These are phyloP conservation scores for Kandelia obovata DNA, from an alignment of 345 rosid species.

Conservation along the genomic window DNA sequence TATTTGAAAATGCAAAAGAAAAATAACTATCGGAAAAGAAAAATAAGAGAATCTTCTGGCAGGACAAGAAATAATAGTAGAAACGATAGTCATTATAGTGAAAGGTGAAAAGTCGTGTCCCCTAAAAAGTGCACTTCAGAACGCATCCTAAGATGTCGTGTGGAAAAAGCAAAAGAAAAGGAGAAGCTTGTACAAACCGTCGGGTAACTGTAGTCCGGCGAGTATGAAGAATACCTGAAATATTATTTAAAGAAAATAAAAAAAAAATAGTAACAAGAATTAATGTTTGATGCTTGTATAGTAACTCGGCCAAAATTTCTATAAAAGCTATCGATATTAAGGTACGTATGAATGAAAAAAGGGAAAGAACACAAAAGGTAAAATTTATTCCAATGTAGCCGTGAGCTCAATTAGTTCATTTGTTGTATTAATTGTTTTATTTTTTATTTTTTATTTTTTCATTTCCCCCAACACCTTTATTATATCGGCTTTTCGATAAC, in stretches of 20 bases:
- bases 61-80: not conserved
- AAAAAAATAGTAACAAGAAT: not conserved
- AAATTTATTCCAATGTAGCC: too few species aligned
- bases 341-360: too few species aligned
- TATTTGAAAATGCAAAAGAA: too few species aligned
- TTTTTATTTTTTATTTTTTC: too few species aligned
- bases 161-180: not conserved
- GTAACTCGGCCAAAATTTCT: slow-evolving; percentile 4
- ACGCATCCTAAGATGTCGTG: slow-evolving; percentile 20
- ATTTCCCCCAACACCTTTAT: too few species aligned
- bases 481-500: too few species aligned
- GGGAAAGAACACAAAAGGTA: too few species aligned
- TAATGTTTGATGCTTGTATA: slow-evolving; percentile 1
- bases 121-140: slow-evolving; percentile 14
- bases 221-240: slow-evolving; percentile 84
- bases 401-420: too few species aligned
- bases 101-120: slow-evolving; percentile 14
- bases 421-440: too few species aligned
- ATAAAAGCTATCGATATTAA: too few species aligned
- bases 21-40: not conserved
- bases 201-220: slow-evolving; percentile 85
- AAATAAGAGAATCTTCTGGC: not conserved
- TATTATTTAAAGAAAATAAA: not conserved
- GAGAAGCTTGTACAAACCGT: slow-evolving; percentile 54
- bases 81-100: not conserved